Conservation (phyloP, 202 grass and related monocot species). For the Panicum hallii region DNA sequence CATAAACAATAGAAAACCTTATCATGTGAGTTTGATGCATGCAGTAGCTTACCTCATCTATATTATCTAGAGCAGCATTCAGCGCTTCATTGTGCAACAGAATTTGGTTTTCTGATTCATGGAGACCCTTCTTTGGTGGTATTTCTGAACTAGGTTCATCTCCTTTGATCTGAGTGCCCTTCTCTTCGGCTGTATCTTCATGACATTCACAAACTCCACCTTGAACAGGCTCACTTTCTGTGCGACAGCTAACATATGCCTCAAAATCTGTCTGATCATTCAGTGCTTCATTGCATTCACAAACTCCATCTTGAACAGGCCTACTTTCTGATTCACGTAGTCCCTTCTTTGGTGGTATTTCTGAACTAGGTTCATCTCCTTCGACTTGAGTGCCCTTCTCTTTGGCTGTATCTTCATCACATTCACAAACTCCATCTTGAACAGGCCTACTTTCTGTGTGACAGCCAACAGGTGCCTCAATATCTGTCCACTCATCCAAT, state of each 20-base stretch:
- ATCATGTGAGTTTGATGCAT: neutral
- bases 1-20: neutral
- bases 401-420: conserved; percentile 17
- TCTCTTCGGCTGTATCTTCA: conserved; percentile 29
- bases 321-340: conserved; percentile 31
- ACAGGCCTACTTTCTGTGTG: conserved; percentile 36
- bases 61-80: conserved; percentile 35
- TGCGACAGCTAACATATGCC: conserved; percentile 26
- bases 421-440: conserved; percentile 28
- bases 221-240: conserved; percentile 36
- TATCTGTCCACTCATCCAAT: conserved; percentile 20
- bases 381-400: conserved; percentile 24
- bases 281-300: conserved; percentile 16
- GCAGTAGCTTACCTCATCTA: conserved; percentile 44
- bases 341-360: conserved; percentile 1
- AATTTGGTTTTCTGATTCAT: conserved; percentile 37
- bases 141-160: conserved; percentile 25
- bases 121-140: neutral
- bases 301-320: no score
- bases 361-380: conserved; percentile 28
- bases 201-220: conserved; percentile 19
- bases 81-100: neutral
- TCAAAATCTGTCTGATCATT: conserved; percentile 15
- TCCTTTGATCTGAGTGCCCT: conserved; percentile 12
- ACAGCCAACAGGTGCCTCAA: conserved; percentile 23